Conservation (phyloP, 495 filamentous ascomycete species). For the Trichocladium antarcticum region DNA sequence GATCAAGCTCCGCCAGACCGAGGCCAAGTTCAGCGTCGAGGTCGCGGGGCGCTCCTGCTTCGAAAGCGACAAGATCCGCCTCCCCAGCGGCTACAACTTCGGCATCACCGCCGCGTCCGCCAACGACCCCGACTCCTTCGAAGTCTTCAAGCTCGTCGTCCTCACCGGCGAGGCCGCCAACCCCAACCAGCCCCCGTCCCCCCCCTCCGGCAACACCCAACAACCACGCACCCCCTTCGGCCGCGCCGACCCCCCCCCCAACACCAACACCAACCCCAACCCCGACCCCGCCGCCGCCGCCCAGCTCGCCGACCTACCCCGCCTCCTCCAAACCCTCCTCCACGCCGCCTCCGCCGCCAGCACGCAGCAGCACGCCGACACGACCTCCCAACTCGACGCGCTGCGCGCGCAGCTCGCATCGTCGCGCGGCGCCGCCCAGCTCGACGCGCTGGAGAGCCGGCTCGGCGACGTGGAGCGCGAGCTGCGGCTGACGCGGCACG, state of each 20-base stretch:
- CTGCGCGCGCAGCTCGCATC: constrained; percentile 26
- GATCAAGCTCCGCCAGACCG: constrained; percentile 58
- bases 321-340: constrained; percentile 64
- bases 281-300: constrained; percentile 40
- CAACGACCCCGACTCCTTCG: constrained; percentile 88
- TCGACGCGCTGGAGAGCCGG: constrained; percentile 33
- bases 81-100: constrained; percentile 74
- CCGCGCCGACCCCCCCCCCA: constrained; percentile 21
- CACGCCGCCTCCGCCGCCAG: constrained; percentile 53
- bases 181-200: constrained; percentile 22
- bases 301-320: constrained; percentile 73
- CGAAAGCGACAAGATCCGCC: constrained; percentile 60
- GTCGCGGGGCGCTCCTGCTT: constrained; percentile 80
- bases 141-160: constrained; percentile 76
- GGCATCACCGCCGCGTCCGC: constrained; percentile 81
- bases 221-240: constrained; percentile 15
- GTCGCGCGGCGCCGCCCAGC: constrained; percentile 21
- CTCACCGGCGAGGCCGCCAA: constrained; percentile 38
- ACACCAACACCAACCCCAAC: constrained; percentile 37
- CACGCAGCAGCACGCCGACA: constrained; percentile 51
- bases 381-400: constrained; percentile 30
- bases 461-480: constrained; percentile 56
- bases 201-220: constrained; percentile 17
- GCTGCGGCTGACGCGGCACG: constrained; percentile 43
- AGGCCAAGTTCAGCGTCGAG: constrained; percentile 58